Conservation (phyloP, 108 stramenopile species). For the Poteriospumella lacustris region DNA sequence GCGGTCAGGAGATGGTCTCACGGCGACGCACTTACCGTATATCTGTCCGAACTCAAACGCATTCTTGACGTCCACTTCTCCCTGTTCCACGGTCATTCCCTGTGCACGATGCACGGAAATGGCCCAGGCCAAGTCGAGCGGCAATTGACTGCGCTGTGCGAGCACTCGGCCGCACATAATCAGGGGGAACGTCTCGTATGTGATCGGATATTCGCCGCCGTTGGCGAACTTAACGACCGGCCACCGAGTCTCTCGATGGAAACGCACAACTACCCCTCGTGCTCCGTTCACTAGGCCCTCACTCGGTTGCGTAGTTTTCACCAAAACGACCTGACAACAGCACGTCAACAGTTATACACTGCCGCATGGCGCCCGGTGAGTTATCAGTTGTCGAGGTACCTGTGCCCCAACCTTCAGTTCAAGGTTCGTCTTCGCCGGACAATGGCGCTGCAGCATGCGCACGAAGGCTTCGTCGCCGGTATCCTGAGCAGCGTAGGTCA, state of each 20-base stretch:
- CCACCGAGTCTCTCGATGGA: not conserved
- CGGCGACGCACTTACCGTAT: not conserved
- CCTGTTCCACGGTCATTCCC: not conserved
- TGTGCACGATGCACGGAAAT: not conserved
- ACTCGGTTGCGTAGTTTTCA: not conserved
- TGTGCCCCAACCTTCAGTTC: slow-evolving; percentile 12
- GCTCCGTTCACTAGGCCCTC: slow-evolving; percentile 14
- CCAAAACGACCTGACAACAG: not conserved
- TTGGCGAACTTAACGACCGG: not conserved
- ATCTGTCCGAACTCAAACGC: slow-evolving; percentile 2
- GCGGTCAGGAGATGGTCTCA: not conserved
- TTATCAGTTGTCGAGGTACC: no score
- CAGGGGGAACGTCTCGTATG: not conserved
- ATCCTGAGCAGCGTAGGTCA: not conserved
- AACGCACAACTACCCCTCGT: slow-evolving; percentile 22
- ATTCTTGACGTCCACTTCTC: not conserved
- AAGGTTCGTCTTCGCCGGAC: not conserved
- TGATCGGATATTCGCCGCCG: not conserved
- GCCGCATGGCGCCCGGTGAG: no score
- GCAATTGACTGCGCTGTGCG: not conserved
- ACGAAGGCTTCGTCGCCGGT: not conserved
- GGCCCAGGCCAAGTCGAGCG: slow-evolving; percentile 9
- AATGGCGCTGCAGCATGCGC: not conserved
- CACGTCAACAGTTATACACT: no score
- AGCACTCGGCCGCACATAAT: not conserved